A percentile compares a stretch with the other conserved stretches of the same genome.
phyloP scores from a whole-genome alignment of 225 moss, liverwort and hornwort species.

The Marchantia polymorpha region DNA sequence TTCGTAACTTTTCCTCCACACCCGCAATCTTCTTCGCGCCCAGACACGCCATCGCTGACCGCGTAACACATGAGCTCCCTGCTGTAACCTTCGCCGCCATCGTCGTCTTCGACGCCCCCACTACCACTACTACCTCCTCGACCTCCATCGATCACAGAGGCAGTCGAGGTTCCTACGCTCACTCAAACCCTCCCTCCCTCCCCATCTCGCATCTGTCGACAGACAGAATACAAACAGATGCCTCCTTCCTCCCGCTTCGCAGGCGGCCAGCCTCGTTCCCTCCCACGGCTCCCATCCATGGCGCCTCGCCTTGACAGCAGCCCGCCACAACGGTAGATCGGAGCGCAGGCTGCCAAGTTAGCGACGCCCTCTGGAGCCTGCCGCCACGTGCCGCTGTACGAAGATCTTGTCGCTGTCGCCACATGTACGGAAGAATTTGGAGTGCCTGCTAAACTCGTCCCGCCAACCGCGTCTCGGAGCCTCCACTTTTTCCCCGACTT shows the following conservation, averaged over 20 bases:
- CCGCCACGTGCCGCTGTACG: not conserved
- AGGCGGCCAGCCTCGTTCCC: not conserved
- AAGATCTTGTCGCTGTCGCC: not conserved
- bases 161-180: not conserved
- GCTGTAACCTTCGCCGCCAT: not conserved
- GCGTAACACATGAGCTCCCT: not conserved
- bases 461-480: not conserved
- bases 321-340: not conserved
- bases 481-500: not conserved
- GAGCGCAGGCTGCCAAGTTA: not conserved
- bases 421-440: not conserved
- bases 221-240: not conserved
- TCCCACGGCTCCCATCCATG: not conserved
- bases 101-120: not conserved
- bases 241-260: not conserved
- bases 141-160: slow-evolving; percentile 18
- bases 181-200: not conserved
- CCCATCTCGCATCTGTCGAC: not conserved
- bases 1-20: slow-evolving; percentile 1
- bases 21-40: slow-evolving; percentile 2
- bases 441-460: not conserved
- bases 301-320: not conserved
- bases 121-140: slow-evolving; percentile 3
- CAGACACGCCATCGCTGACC: not conserved
- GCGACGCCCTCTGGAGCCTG: not conserved